Evolutionary conservation across 2,329 filamentous ascomycete species (phyloP), one percentile per base, ranked within the genome.

Genomic region (Penicillium frequentans): DNA sequence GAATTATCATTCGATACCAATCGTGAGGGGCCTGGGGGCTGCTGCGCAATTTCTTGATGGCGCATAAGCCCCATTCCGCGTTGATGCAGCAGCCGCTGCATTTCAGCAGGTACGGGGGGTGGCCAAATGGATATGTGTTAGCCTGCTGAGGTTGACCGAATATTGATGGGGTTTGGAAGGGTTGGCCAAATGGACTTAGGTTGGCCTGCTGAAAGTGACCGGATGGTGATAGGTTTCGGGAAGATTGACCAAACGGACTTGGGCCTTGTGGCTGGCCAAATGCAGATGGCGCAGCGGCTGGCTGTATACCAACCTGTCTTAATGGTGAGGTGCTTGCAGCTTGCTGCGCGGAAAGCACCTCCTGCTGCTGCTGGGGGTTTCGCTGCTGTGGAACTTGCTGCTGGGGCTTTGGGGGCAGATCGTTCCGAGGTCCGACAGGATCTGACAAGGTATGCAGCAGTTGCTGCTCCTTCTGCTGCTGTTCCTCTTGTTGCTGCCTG

Each of bases 181-280:
- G 64, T 64, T 73, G 77, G 60, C 64, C 73, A 59, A 74, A 81
- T 48, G 66, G 59, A 66, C 55, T 54, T 14, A 57, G 23, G 33
- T 56, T 48, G 16, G 48, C 44, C 29, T 49, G 57, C 29, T 60
- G 52, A 37, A 51, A 16, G 27, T 52, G 52, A 2, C 55, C 59
- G n/a, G 62, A 62, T 3, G 27, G 10, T 29, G 59, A 54, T 42
- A 52, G 29, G 9, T 49, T 31, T 39, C 47, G 54, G 13, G 67
- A 56, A 23, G 62, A 53, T 45, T 69, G 67, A 0, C 65, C 68
- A 48, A 72, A 71, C 2, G 60, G 68, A 51, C 57, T 64, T 71
- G 51, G 69, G 63, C 47, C 27, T 31, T 53, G 54, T 23, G 53
- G 37, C 24, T 57, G 50, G 21, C 60, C 59, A 26, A 63, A 52